Base-by-base conservation (phyloP, 2,329 filamentous ascomycete genomes). In the Colletotrichum chrysophilum region DNA sequence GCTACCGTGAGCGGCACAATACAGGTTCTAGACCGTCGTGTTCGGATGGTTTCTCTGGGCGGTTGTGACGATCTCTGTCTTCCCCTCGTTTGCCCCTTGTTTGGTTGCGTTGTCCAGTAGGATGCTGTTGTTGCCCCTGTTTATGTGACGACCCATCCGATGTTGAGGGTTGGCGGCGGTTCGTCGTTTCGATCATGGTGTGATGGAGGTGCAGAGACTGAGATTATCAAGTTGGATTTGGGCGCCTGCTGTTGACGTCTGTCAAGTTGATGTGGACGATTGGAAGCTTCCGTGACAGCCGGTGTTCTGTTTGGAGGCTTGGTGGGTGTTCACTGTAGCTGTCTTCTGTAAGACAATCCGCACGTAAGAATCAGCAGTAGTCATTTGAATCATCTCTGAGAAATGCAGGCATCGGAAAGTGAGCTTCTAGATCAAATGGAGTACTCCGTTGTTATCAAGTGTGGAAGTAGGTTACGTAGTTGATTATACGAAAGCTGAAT, bases 341-440 rank as follows among this genome's bases (percentile, higher is more conserved):
- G n/a, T 24, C 6, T 52, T 21, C 10, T 52, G 43, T 21, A 0
- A 52, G 43, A 21, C n/a, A 3, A 13, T 52, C 0, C 0, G 43
- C 43, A 52, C 43, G 0, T 21, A 3, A 13, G 10, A 0, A 24
- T 14, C 1, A 13, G 3, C 13, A 2, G n/a, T 0, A 7, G 1
- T 52, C 6, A n/a, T 13, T 21, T 13, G n/a, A 7, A 52, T 52
- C 6, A 13, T 52, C n/a, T 52, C n/a, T 52, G 43, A 52, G n/a
- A 13, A 4, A 3, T 7, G n/a, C 43, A 52, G 43, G 43, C 10
- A 24, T 13, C n/a, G 4, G 0, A 52, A 52, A 7, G n/a, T 4
- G 43, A 13, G 43, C 10, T 13, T 21, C 3, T 52, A 4, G 0
- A 21, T 52, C 12, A n/a, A 48, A 48, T 4, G 12, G 7, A 52